Base-by-base conservation (phyloP, 2,329 filamentous ascomycete species). In the Orbilia javanica region DNA sequence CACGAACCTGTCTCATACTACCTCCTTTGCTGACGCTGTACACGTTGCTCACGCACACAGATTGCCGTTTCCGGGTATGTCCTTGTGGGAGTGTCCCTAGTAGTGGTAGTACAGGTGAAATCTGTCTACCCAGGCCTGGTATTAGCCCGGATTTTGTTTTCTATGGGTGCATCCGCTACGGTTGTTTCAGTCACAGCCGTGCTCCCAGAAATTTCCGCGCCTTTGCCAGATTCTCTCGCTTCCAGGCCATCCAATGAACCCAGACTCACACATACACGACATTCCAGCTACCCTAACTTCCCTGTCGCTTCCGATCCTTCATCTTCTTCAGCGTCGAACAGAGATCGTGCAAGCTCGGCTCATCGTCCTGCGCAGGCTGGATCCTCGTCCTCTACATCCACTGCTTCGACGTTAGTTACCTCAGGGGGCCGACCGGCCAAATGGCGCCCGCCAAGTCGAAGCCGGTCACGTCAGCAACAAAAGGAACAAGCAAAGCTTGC, bases 81-180 rank as follows among this genome's bases (percentile, higher is more conserved):
- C 25, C 89, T 97, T 80, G 92, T 98, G 68, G 94, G 92, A 0
- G 79, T 94, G 11, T 89, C 93, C 20, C 85, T 99, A 77, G 88
- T 92, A 53, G 83, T 94, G 13, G 93, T 97, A 82, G 94, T 97
- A 27, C 93, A 96, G 86, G 93, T 93, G 29, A 88, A 86, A 81
- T 93, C 94, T 84, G 89, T 97, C 7, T 97, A 97, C 84, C 95
- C 96, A 8, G 91, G 97, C 83, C 86, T 99, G 80, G 86, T 98
- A 68, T 86, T 97, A 48, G 94, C 92, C 68, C 88, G 96, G 80
- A 86, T 98, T 63, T 86, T 96, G 69, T 99, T 99, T 84, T 96
- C 94, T 80, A 81, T 97, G 18, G 96, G 96, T 25, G 96, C 93
- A 20, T 94, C 94, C n/a, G 96, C 95, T 22, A 90, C 75, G 6